Conservation (phyloP, 352 stramenopile species). For the Pythium insidiosum region DNA sequence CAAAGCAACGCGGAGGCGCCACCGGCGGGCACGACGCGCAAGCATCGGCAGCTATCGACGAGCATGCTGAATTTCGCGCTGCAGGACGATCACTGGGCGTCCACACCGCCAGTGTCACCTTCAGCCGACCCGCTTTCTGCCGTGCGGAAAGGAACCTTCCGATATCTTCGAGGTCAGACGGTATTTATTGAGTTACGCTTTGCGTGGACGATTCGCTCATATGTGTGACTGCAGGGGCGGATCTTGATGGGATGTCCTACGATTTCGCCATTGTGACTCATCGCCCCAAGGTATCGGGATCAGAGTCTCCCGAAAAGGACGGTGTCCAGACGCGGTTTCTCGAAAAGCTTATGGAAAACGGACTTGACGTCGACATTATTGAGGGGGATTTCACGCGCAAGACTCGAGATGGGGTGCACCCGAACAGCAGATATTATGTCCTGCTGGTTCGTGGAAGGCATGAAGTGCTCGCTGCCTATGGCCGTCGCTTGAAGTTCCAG, state of each 20-base stretch:
- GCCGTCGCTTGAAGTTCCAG: conserved; percentile 53
- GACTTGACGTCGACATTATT: conserved; percentile 62
- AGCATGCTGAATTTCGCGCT: conserved; percentile 41
- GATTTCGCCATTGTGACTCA: conserved; percentile 76
- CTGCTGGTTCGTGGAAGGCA: conserved; percentile 63
- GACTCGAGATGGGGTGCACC: conserved; percentile 12
- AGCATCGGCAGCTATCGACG: conserved; percentile 31
- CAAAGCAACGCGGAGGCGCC: not conserved
- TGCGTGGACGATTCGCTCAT: too few species aligned
- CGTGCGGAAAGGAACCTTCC: conserved; percentile 18
- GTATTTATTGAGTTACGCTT: too few species aligned
- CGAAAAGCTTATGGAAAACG: conserved; percentile 50
- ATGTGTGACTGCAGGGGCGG: conserved; percentile 52
- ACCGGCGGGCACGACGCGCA: not conserved
- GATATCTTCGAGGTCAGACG: too few species aligned
- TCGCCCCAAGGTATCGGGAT: conserved; percentile 9
- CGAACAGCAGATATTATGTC: conserved; percentile 63
- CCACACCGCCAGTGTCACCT: conserved; percentile 34
- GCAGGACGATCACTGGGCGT: conserved; percentile 53
- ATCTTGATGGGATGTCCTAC: conserved; percentile 42
- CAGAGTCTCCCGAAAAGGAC: conserved; percentile 20
- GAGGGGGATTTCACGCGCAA: conserved; percentile 60
- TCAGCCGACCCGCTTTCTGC: conserved; percentile 19
- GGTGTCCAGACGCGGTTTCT: conserved; percentile 34
- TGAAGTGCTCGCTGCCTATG: conserved; percentile 50